Conservation (phyloP, 2,329 filamentous ascomycete genomes). For the Xylariaceae sp. region DNA sequence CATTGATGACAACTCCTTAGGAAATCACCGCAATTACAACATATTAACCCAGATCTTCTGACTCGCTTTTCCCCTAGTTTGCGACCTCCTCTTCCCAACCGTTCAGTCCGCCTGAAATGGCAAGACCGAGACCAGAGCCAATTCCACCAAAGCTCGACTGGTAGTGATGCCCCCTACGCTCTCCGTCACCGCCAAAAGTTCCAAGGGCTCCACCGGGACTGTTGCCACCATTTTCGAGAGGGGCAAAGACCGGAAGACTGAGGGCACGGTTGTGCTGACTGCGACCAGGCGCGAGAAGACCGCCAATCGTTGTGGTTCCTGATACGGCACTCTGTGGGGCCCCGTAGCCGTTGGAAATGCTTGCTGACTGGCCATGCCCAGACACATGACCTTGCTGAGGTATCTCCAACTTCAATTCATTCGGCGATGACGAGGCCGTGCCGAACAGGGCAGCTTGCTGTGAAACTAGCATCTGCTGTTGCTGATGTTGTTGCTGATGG, state of each 20-base stretch:
- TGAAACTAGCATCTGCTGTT: conserved; percentile 67
- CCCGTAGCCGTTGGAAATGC: conserved; percentile 61
- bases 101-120: conserved; percentile 62
- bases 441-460: conserved; percentile 83
- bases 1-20: conserved; percentile 27
- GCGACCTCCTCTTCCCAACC: conserved; percentile 68
- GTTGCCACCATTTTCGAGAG: conserved; percentile 59
- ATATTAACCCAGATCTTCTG: conserved; percentile 32
- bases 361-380: conserved; percentile 64
- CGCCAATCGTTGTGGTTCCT: conserved; percentile 68
- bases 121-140: conserved; percentile 58
- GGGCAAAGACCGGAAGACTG: conserved; percentile 73
- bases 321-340: conserved; percentile 50
- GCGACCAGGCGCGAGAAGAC: conserved; percentile 70
- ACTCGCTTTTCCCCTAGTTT: conserved; percentile 41
- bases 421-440: conserved; percentile 60
- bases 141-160: conserved; percentile 62
- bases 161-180: conserved; percentile 65
- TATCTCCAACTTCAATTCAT: conserved; percentile 56
- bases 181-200: conserved; percentile 47
- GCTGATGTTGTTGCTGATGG: conserved; percentile 72
- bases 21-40: conserved; percentile 41
- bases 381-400: conserved; percentile 59
- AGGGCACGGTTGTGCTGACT: conserved; percentile 76
- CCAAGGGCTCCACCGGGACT: conserved; percentile 49